Evolutionary conservation across 441 rosid genomes (phyloP).

Genomic region (Populus hybrid): DNA sequence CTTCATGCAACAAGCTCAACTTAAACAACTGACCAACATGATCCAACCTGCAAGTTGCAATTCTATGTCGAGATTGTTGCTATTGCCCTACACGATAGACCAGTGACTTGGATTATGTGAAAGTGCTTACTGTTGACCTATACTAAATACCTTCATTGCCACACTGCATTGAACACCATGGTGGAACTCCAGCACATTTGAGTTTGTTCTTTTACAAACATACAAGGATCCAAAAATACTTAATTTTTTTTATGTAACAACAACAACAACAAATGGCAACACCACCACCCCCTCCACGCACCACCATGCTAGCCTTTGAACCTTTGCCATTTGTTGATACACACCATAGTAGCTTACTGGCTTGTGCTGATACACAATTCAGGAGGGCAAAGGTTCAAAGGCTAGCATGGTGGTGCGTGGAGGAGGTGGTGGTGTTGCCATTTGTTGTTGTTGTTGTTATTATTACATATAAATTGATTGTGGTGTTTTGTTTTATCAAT

Average conservation of each 20-base stretch:
- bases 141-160: not conserved
- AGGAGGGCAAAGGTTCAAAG: no score
- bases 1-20: not conserved
- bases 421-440: no score
- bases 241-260: no score
- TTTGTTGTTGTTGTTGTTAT: no score
- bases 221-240: not conserved
- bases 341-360: no score
- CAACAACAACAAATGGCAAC: no score
- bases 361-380: no score
- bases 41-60: not conserved
- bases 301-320: no score
- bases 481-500: not conserved
- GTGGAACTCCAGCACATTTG: not conserved
- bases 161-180: not conserved
- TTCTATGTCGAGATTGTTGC: not conserved
- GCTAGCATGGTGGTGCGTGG: no score
- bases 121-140: not conserved
- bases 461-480: not conserved
- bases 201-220: not conserved
- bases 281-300: no score
- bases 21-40: not conserved
- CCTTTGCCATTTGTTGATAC: no score
- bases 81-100: not conserved
- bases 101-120: not conserved